phyloP scores from a whole-genome alignment of 176 grass and related monocot species.

The Eleusine indica region DNA sequence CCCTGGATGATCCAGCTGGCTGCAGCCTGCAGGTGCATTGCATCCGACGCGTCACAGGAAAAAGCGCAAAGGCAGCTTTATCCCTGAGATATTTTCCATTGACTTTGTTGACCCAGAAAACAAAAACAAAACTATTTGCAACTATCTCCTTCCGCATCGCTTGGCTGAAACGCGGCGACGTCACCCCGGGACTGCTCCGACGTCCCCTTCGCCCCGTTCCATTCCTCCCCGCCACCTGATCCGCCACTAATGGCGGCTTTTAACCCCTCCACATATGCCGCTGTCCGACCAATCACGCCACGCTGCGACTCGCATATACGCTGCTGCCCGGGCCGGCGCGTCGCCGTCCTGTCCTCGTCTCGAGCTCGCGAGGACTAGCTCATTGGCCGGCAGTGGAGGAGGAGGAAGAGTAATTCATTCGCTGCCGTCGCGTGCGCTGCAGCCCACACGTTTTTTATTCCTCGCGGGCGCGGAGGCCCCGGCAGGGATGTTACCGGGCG shows the following conservation, averaged over 20 bases:
- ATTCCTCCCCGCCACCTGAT: background rate
- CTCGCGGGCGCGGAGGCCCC: background rate
- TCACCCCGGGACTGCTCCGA: slow-evolving; percentile 7
- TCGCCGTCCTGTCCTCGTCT: background rate
- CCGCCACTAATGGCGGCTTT: slow-evolving; percentile 34
- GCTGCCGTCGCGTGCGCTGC: background rate
- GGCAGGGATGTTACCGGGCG: slow-evolving; percentile 15
- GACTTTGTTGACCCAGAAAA: background rate
- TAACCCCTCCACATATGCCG: background rate
- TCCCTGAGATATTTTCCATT: slow-evolving; percentile 28
- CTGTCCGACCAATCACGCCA: background rate
- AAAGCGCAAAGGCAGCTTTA: slow-evolving; percentile 24
- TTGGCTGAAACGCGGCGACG: slow-evolving; percentile 36
- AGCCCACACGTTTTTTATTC: slow-evolving; percentile 40
- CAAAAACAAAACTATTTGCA: background rate
- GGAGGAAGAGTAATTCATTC: slow-evolving; percentile 9
- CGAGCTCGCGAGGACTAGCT: background rate
- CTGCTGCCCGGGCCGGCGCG: background rate
- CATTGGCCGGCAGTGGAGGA: background rate
- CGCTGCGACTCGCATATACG: background rate
- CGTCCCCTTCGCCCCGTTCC: background rate
- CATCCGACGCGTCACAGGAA: background rate
- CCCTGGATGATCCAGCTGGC: background rate
- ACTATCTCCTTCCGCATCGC: background rate
- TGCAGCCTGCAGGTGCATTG: background rate